Percentiles rank a stretch among this genome's conserved stretches.
Evolutionary conservation across 2,329 filamentous ascomycete genomes (phyloP).

Genomic region (Daldinia eschscholtzii): DNA sequence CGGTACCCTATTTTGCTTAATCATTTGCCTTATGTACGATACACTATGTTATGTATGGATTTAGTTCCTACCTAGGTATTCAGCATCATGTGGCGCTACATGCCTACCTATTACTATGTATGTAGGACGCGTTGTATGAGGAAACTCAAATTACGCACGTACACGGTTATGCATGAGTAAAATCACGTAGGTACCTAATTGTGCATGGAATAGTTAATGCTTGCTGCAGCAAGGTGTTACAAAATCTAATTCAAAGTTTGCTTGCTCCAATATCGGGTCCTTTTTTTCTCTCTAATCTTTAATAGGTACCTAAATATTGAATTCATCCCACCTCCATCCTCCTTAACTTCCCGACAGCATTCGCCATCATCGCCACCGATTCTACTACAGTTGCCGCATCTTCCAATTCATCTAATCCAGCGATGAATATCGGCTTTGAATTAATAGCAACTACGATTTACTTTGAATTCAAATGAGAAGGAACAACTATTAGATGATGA

Average conservation of each 20-base stretch:
- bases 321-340: slow-evolving; percentile 3
- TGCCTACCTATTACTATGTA: no score
- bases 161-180: neutral
- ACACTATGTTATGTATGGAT: neutral
- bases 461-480: neutral
- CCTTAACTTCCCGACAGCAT: slow-evolving; percentile 15
- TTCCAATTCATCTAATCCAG: neutral
- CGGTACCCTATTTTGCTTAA: slow-evolving; percentile 23
- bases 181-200: slow-evolving; percentile 5
- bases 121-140: no score
- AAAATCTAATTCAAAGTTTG: slow-evolving; percentile 10
- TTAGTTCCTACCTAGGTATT: neutral
- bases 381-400: neutral
- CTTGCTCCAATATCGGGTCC: slow-evolving; percentile 3
- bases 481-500: neutral
- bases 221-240: slow-evolving; percentile 24
- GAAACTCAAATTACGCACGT: slow-evolving; percentile 6
- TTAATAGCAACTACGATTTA: neutral
- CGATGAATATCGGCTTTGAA: neutral
- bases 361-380: slow-evolving; percentile 11
- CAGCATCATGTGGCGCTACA: neutral
- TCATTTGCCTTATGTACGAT: neutral
- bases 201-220: slow-evolving; percentile 3
- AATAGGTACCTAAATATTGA: neutral
- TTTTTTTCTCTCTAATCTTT: slow-evolving; percentile 7